Evolutionary conservation across 1,284 basidiomycete genomes (phyloP), one percentile per base, ranked within the genome.

Genomic region (Trametes sp.): DNA sequence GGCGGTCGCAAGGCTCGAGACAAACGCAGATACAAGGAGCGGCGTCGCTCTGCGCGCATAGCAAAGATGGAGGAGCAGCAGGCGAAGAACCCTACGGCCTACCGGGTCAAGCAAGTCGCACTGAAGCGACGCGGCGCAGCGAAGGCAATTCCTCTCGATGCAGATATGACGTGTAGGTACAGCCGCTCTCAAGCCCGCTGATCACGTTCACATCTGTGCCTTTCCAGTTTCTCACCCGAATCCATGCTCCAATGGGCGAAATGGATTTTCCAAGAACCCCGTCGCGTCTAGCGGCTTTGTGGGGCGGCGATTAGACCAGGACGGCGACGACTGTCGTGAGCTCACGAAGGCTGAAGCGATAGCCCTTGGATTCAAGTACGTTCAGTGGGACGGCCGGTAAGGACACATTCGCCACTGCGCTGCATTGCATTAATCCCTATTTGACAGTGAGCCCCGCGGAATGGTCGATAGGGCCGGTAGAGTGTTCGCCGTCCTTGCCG

Each of bases 311-410:
- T 29, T 26, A 4, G 14, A 13, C 3, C 24, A 48, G 26, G 19
- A 21, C 4, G 28, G 14, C 2, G 24, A 28, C 26, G 24, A 48
- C n/a, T 11, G 26, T 14, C 46, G 46, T 6, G 26, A 48, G 14
- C 2, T 48, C 6, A 48, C 46, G 26, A 48, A 28, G 28, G 46
- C 26, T 29, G 45, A 57, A 11, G 42, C 36, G 19, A 4, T 54
- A 38, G 24, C 41, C n/a, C 21, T n/a, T 6, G 55, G 55, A 9
- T 57, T 45, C n/a, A 4, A 36, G 7, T n/a, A 21, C 13, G 14
- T 57, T 8, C 21, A 48, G 9, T 57, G 55, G 55, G 44, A 57
- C 23, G 55, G 55, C 8, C 10, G 31, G 55, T 57, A 45, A 33
- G 55, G 29, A n/a, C 19, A 7, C 5, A 6, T 46, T 21, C 21